Conservation (phyloP, 148 eudicot genomes). For the Silene latifolia region DNA sequence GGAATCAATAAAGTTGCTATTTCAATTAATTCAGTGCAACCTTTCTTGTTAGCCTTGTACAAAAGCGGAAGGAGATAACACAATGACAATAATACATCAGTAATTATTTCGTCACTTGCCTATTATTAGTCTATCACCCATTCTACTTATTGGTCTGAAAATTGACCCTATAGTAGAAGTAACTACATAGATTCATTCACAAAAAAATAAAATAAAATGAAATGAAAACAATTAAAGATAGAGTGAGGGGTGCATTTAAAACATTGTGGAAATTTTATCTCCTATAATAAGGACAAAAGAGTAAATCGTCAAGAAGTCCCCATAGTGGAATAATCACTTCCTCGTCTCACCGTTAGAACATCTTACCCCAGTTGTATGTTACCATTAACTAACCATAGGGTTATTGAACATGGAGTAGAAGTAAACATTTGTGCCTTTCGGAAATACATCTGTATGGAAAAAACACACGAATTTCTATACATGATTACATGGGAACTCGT, state of each 20-base stretch:
- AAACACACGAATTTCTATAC: not conserved
- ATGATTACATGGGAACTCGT: not conserved
- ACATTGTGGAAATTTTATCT: not conserved
- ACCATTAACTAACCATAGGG: constrained; percentile 7
- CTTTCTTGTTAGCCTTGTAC: not conserved
- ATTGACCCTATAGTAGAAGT: not conserved
- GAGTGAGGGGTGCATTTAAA: not conserved
- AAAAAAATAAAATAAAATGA: not conserved
- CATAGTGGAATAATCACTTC: not conserved
- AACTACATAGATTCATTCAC: not conserved
- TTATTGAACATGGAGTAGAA: not conserved
- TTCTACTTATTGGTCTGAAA: not conserved
- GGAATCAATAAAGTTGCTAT: not conserved
- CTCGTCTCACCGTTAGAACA: not conserved
- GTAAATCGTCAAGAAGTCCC: not conserved
- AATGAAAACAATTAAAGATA: too few species aligned
- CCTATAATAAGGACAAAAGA: not conserved
- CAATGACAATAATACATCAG: not conserved
- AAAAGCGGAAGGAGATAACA: not conserved
- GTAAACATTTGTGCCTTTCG: not conserved
- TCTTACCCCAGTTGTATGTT: not conserved
- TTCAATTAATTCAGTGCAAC: constrained; percentile 1
- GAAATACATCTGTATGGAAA: not conserved
- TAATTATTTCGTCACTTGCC: not conserved
- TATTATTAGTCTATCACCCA: not conserved